Evolutionary conservation across 2,329 filamentous ascomycete species (phyloP).

Genomic region (Ceratocystis huliohia): DNA sequence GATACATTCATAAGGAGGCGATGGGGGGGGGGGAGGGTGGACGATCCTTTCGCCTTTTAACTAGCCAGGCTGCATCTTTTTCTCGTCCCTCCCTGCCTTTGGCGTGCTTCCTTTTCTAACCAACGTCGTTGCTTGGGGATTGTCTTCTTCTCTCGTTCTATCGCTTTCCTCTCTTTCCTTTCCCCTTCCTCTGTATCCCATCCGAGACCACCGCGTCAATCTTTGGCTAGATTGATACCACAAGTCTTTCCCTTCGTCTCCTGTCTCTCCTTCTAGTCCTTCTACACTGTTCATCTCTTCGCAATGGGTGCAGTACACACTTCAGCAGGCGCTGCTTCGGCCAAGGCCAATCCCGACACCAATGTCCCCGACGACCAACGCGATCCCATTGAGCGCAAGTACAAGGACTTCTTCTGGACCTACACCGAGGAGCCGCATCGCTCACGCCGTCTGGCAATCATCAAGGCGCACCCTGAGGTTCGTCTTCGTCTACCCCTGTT

Average conservation of each 20-base stretch:
- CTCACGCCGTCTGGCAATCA: slow-evolving; percentile 80
- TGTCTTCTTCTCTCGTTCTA: too few species aligned
- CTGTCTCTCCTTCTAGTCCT: background rate
- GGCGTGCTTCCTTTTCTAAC: background rate
- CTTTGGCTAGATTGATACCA: background rate
- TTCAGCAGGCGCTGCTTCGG: slow-evolving; percentile 9
- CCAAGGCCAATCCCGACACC: slow-evolving; percentile 9
- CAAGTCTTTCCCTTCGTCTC: background rate
- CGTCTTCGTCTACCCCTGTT: slow-evolving; percentile 20
- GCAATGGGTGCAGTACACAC: slow-evolving; percentile 6
- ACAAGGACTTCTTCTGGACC: slow-evolving; percentile 79
- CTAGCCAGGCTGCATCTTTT: slow-evolving; percentile 12
- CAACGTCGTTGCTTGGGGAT: background rate
- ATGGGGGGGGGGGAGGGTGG: background rate
- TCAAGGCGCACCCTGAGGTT: slow-evolving; percentile 95
- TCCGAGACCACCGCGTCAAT: background rate
- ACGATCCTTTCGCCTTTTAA: slow-evolving; percentile 11
- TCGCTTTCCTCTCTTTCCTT: background rate
- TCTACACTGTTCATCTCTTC: background rate
- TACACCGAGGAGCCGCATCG: slow-evolving; percentile 97
- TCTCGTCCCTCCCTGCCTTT: background rate
- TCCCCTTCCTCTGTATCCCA: background rate
- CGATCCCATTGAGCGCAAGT: slow-evolving; percentile 21
- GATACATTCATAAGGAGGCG: too few species aligned
- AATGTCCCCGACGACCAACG: slow-evolving; percentile 16